Conservation (phyloP, 78 protist species). For the Pigoraptor vietnamica region DNA sequence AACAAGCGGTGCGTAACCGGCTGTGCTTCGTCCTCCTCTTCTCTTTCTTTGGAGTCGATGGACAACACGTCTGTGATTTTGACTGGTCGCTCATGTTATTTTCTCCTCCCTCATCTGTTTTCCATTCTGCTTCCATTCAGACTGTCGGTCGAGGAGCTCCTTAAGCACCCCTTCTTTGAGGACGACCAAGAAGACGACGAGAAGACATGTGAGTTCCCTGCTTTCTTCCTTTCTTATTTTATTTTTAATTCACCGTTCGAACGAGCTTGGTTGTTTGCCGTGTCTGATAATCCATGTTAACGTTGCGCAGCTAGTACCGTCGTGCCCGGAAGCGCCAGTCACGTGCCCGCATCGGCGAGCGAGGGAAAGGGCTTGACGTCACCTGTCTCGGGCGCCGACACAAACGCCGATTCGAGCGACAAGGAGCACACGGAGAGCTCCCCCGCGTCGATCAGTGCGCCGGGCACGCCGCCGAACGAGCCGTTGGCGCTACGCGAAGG, state of each 20-base stretch:
- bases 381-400: neutral
- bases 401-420: neutral
- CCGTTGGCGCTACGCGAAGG: neutral
- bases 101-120: slow-evolving; percentile 20
- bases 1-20: slow-evolving; percentile 13
- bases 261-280: neutral
- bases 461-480: neutral
- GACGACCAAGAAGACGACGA: neutral
- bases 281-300: neutral
- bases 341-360: neutral
- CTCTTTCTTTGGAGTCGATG: too few relatives aligned
- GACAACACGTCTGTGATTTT: neutral
- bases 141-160: slow-evolving; percentile 1
- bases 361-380: neutral
- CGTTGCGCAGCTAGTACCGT: too few relatives aligned
- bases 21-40: too few relatives aligned
- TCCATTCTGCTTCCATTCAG: neutral
- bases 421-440: neutral
- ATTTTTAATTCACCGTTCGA: neutral
- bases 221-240: neutral
- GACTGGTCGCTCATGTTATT: too few relatives aligned
- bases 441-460: neutral
- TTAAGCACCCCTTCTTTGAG: slow-evolving; percentile 6
- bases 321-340: neutral
- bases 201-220: neutral